Percentiles rank a stretch among this genome's conserved stretches.
Evolutionary conservation across 331 rosid species (phyloP).

Genomic region (Spiraea crenata): DNA sequence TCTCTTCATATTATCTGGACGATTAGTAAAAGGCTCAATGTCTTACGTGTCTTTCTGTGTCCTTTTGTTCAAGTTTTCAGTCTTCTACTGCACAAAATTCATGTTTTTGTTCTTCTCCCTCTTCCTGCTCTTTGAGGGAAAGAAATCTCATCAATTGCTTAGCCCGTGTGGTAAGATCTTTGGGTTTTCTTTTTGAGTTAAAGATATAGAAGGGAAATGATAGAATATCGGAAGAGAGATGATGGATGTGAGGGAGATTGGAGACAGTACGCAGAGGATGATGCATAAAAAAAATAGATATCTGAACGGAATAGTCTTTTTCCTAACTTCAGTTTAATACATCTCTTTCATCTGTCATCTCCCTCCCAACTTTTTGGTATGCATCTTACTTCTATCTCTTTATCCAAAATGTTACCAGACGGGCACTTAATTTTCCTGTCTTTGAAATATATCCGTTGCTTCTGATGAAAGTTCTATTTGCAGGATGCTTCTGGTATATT

Average conservation of each 20-base stretch:
- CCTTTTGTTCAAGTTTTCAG: background rate
- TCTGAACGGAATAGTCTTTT: too few relatives aligned
- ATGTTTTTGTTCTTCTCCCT: background rate
- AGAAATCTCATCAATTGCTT: background rate
- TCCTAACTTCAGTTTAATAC: background rate
- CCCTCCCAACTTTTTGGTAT: background rate
- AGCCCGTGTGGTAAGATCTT: conserved; percentile 10
- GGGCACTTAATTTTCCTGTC: background rate
- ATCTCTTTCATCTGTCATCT: background rate
- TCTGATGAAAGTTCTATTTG: conserved; percentile 33
- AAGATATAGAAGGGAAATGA: background rate
- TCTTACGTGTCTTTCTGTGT: background rate
- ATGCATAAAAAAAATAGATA: background rate
- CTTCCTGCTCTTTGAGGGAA: background rate
- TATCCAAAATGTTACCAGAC: background rate
- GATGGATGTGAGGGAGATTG: background rate
- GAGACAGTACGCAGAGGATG: background rate
- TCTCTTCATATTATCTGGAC: conserved; percentile 16
- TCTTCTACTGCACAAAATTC: background rate
- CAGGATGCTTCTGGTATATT: conserved; percentile 94
- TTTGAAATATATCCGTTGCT: conserved; percentile 8
- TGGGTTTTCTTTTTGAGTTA: background rate
- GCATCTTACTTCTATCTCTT: background rate
- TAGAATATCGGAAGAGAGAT: background rate
- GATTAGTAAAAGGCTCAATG: background rate